Evolutionary conservation across 1,139 yeast genomes (phyloP), one percentile per base, ranked within the genome.

Genomic region (Pichia sp.): DNA sequence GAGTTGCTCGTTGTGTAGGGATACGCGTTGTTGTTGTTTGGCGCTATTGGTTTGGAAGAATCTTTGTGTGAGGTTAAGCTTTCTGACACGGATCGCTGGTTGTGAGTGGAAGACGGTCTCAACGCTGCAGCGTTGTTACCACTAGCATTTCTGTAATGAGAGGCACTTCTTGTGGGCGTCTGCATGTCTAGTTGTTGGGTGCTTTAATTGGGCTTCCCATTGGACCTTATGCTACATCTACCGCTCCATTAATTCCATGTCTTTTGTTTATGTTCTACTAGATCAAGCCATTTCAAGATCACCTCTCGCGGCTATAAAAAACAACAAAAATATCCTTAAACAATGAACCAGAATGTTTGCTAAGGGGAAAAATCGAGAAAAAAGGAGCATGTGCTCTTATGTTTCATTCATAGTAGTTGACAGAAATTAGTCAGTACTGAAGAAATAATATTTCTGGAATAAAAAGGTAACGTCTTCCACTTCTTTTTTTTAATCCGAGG

Each of bases 31-130:
- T 26, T 47, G 13, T 36, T 49, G 29, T 7, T 38, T 16, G 45
- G 32, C 16, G 15, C 5, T 15, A 8, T 36, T 16, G 47, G 40
- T 31, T 26, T 36, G 15, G 40, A 11, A 11, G 40, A 11, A 13
- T 36, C 40, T 4, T 36, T 32, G 34, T 52, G 47, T 10, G 54
- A 41, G 5, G 56, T 29, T 36, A 54, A 40, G n/a, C 63, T 34
- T 8, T 54, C 58, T 5, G 65, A 63, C 5, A 61, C 54, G 15
- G 56, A n/a, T 10, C 49, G 10, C 23, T 49, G 47, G 19, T 45
- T 50, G 13, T 16, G 15, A 1, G 26, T 26, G 5, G 47, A 16
- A 1, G 55, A 40, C 3, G 51, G 45, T 36, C 47, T 47, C 29
- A 51, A 41, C 19, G 47, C 43, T 4, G 42, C 16, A 1, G 49